These are phyloP conservation scores for Triticum dicoccoides DNA, from an alignment of 176 grass and related monocot species.

Conservation along the genomic window DNA sequence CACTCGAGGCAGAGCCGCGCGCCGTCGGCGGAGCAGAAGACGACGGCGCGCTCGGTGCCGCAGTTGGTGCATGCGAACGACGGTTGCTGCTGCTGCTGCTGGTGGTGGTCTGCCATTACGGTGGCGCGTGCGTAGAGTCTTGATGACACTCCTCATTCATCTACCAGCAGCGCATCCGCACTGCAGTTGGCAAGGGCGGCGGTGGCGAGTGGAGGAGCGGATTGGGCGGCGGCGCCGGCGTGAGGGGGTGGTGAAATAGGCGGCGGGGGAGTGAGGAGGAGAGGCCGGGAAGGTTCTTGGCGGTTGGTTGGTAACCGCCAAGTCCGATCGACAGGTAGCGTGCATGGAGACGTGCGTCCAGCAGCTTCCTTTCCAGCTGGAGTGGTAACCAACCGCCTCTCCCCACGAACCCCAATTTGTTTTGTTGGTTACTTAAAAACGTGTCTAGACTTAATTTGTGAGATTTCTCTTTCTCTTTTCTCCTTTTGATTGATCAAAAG, in stretches of 20 bases:
- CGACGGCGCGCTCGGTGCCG: slow-evolving; percentile 26
- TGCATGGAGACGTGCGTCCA: too few relatives aligned
- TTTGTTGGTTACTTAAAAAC: too few relatives aligned
- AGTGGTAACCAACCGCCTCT: not conserved
- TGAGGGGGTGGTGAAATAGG: not conserved
- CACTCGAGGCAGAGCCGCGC: slow-evolving; percentile 47
- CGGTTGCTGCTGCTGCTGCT: not conserved
- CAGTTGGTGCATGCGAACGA: slow-evolving; percentile 25
- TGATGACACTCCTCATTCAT: not conserved
- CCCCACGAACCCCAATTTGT: not conserved
- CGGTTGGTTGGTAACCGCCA: not conserved
- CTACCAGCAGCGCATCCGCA: not conserved
- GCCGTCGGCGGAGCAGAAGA: slow-evolving; percentile 46
- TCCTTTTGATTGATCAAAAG: not conserved
- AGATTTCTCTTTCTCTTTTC: too few relatives aligned
- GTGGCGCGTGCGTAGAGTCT: too few relatives aligned
- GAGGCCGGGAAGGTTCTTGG: not conserved
- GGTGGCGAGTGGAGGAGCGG: not conserved
- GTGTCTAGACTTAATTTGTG: too few relatives aligned
- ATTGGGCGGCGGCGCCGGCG: not conserved
- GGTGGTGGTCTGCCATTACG: not conserved
- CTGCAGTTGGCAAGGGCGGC: not conserved
- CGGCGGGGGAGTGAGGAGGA: not conserved
- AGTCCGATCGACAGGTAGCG: not conserved
- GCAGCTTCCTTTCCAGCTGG: not conserved